Base-by-base conservation (phyloP, 2,329 filamentous ascomycete genomes). In the Fusarium sp. region DNA sequence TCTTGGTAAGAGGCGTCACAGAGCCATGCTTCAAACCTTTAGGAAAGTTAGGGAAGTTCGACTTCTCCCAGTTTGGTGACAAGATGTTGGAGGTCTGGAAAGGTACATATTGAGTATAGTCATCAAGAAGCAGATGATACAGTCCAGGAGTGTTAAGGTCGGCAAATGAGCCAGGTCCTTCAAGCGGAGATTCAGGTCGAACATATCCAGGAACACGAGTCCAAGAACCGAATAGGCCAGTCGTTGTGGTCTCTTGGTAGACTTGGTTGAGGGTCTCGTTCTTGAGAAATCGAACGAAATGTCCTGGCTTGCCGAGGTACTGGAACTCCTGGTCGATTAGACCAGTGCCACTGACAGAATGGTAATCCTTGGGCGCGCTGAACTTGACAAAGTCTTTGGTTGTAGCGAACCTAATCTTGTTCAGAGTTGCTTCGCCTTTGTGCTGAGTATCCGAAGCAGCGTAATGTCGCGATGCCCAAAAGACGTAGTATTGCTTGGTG, bases 321-420 rank as follows among this genome's bases (percentile, higher is more conserved):
- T 83, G 79, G 73, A 86, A 82, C 55, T 84, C 81, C 30, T 85
- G 80, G 62, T 86, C 84, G 62, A 86, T 87, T 39, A 86, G 74
- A 4, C 81, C 80, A 6, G 79, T 84, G 18, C 77, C 77, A 3
- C 77, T 62, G 30, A 61, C 54, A 7, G 82, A 80, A 56, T 83
- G 74, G 70, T 85, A 85, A 53, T 84, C 81, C 37, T 77, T 63
- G 0, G 85, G 82, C 1, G 77, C 62, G 51, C 79, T 80, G 70
- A 87, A 87, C 2, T 79, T 83, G 44, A 78, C 74, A 63, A 87
- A 87, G 72, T 87, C 84, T 18, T 72, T 78, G 2, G 85, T 87
- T 16, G 84, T 82, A 4, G 85, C 82, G 66, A 84, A 85, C 26
- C 85, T 82, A 55, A 86, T 85, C 9, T 77, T 73, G 53, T 81